Evolutionary conservation across 2,329 filamentous ascomycete genomes (phyloP), one percentile per base, ranked within the genome.

Genomic region (Sodiomyces alkalinus): DNA sequence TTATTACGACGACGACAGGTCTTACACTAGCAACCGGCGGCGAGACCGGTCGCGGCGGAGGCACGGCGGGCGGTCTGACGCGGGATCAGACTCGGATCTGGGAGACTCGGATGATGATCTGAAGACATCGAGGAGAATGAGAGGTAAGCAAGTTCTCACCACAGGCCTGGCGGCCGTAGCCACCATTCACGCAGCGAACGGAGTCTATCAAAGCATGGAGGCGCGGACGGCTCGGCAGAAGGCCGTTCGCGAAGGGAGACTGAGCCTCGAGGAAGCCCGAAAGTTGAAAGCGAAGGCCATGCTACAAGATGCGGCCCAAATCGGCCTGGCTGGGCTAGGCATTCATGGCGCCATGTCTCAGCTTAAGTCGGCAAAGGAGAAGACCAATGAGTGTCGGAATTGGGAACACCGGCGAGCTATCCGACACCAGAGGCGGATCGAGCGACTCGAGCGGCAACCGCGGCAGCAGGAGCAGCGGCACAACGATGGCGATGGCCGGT

Each of bases 61-160:
- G 39, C 46, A 49, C 28, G 51, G 49, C 28, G 48, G 53, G 43
- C 52, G 54, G 39, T 60, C 58, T 19, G 53, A 52, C 27, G 66
- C 65, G 27, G 55, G 52, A 25, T 69, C 64, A 11, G 65, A 60
- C 19, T 64, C 62, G 13, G 64, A 71, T 40, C 45, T 71, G 27
- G 67, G 66, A 27, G 64, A 71, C 48, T 71, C 68, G 36, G 61
- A 65, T 12, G 63, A 66, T 14, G 68, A 73, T 38, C 57, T 61
- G 45, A 68, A 58, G 46, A 54, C 53, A 35, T 56, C 56, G 20
- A 62, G 56, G 47, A 70, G 66, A 47, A 66, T 71, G 57, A 64
- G 56, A 67, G 65, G 66, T 68, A 71, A 72, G 61, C 66, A 70
- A 56, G 41, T 69, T 34, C 38, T 73, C 32, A 70, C 62, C 30